Evolutionary conservation across 306 rosid species (phyloP).

Genomic region (Sicyos baderoa): DNA sequence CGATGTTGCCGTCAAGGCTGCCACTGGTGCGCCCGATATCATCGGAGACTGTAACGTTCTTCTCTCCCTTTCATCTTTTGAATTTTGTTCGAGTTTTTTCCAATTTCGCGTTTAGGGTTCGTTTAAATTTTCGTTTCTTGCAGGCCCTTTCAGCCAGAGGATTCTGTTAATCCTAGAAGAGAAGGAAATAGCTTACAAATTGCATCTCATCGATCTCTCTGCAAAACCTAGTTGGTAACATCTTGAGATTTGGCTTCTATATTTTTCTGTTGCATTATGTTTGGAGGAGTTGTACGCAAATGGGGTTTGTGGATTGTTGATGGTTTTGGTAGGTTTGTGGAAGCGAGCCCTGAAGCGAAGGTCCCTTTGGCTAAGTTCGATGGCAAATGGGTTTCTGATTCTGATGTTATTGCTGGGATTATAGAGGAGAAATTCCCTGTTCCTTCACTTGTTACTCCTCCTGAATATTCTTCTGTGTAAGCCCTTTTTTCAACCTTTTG

Average conservation of each 20-base stretch:
- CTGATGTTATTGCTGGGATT: slow-evolving; percentile 63
- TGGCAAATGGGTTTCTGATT: slow-evolving; percentile 79
- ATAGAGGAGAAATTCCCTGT: slow-evolving; percentile 67
- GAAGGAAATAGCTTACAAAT: slow-evolving; percentile 50
- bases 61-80: not conserved
- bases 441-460: slow-evolving; percentile 50
- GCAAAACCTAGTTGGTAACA: slow-evolving; percentile 73
- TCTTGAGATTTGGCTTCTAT: not conserved
- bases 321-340: slow-evolving; percentile 48
- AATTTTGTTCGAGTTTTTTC: slow-evolving; percentile 1
- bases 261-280: not conserved
- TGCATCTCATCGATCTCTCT: slow-evolving; percentile 43
- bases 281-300: not conserved
- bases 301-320: slow-evolving; percentile 21
- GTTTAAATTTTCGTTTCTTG: not conserved
- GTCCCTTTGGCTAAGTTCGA: slow-evolving; percentile 69
- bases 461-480: slow-evolving; percentile 66
- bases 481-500: not conserved
- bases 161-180: slow-evolving; percentile 69
- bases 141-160: slow-evolving; percentile 83
- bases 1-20: slow-evolving; percentile 62
- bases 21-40: slow-evolving; percentile 42
- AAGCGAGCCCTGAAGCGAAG: slow-evolving; percentile 70
- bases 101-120: not conserved
- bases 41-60: slow-evolving; percentile 68